Base-by-base conservation (phyloP, 371 early-diverging fungal species). In the Haplosporangium sp. region DNA sequence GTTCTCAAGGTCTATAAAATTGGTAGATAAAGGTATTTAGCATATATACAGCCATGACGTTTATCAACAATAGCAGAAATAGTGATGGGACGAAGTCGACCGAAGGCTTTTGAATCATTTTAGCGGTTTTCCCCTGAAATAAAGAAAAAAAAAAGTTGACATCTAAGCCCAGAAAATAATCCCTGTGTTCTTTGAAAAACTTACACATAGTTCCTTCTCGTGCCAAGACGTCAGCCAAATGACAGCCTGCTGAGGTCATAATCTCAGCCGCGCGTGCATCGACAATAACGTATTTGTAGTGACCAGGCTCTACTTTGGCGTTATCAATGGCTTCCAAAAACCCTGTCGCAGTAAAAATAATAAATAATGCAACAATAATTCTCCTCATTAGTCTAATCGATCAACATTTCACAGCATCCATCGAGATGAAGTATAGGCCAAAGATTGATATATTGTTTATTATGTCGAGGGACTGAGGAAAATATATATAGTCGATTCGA, bases 251-350 rank as follows among this genome's bases (percentile, higher is more conserved):
- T 13, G 93, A 90, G 66, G 93, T 92, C 48, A 98, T 85, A 52
- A 99, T 92, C 72, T 93, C 92, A 42, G 94, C 84, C 27, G 98
- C 90, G 27, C 90, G 88, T 11, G 88, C 84, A 82, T 99, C 99
- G 8, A 97, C 95, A 19, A 99, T 94, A 35, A 98, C 91, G 56
- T 97, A 87, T 85, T 97, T 97, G 96, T 94, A 95, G 70, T 89
- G 89, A 65, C 90, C 92, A 40, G 90, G 72, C 57, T 81, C 82
- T n/a, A 81, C 82, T 64, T 81, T 81, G 50, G 71, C 82, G 65
- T 75, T 75, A 69, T 81, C 82, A 59, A 81, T 75, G 20, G 72
- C 67, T 35, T 81, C 82, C 76, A 81, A 40, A 69, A 81, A 81
- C 60, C 82, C 82, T 81, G 52, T 59, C 38, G 0, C 34, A 13